These are phyloP conservation scores for Rutstroemia sp. DNA, from an alignment of 2,329 filamentous ascomycete species.

Conservation along the genomic window DNA sequence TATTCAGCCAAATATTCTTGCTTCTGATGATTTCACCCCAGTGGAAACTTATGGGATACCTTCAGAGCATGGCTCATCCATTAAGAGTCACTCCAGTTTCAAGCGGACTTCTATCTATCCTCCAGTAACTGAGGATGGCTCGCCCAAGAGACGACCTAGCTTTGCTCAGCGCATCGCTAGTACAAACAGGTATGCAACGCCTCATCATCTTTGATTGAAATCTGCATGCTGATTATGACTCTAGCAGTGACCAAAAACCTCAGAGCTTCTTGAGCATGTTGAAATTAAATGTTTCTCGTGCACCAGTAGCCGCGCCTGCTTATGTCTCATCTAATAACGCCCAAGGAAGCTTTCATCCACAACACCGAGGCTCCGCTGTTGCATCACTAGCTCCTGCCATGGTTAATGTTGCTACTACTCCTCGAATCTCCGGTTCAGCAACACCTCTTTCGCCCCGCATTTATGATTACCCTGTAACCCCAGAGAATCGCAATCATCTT, in stretches of 20 bases:
- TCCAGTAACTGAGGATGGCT: constrained; percentile 11
- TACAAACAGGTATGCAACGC: constrained; percentile 20
- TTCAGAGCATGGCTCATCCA: background rate
- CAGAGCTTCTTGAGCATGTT: constrained; percentile 29
- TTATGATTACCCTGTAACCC: background rate
- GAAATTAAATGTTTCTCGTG: constrained; percentile 16
- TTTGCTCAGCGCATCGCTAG: constrained; percentile 22
- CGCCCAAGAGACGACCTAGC: constrained; percentile 11
- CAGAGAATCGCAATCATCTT: background rate
- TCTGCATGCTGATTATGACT: background rate
- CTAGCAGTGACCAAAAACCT: constrained; percentile 20
- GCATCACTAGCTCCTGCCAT: constrained; percentile 26
- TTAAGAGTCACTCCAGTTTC: background rate
- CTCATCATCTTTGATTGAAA: background rate
- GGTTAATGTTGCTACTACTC: background rate
- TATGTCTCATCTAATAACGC: constrained; percentile 27
- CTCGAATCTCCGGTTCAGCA: background rate
- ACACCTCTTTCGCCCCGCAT: background rate
- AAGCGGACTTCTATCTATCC: constrained; percentile 7
- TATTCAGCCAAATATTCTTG: background rate
- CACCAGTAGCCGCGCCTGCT: constrained; percentile 21
- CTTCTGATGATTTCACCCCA: background rate
- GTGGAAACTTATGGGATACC: background rate
- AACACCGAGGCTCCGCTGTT: constrained; percentile 27
- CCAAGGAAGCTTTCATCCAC: constrained; percentile 27